Evolutionary conservation across 2,329 filamentous ascomycete species (phyloP), one percentile per base, ranked within the genome.

Genomic region (Exophiala dermatitidis): DNA sequence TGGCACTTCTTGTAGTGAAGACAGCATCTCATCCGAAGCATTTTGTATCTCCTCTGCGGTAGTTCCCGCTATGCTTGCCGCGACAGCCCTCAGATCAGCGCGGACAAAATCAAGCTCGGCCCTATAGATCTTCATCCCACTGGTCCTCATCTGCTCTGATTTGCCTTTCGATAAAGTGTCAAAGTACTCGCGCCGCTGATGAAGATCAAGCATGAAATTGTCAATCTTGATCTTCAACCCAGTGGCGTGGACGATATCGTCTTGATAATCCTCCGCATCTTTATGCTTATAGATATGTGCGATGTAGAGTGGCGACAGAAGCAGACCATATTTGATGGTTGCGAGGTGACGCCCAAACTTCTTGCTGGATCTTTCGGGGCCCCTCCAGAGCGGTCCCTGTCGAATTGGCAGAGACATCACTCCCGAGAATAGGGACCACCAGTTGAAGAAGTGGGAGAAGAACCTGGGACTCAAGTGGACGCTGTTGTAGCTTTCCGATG

Each of bases 231-330:
- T 88, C 71, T 98, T 98, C 58, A 98, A 76, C n/a, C 94, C 93
- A 3, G 93, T 98, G 0, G 91, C 91, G 44, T 89, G 93, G 4
- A 95, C 88, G 0, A 85, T 78, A 59, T 83, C 77, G 57, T 90
- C 85, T 0, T 81, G 78, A 65, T 88, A 87, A 56, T 95, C 90
- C 65, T 96, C 91, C 0, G 83, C 83, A 65, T 98, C 93, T 68
- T 96, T 96, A 73, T 98, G 93, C 69, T 96, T 97, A 74, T 98
- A 98, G 32, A 98, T 90, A 64, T 98, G 93, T 62, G 90, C 94
- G 59, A 98, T 81, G 69, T 95, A 98, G 1, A 98, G 74, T 0
- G 93, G 93, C 1, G 93, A 95, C 10, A 98, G 76, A 2, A 97
- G 78, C 26, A 98, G 74, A 58, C 91, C 96, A 73, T 97, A 97